Evolutionary conservation across 768 basidiomycete genomes (phyloP), one percentile per base, ranked within the genome.

Genomic region (Kwoniella pini): DNA sequence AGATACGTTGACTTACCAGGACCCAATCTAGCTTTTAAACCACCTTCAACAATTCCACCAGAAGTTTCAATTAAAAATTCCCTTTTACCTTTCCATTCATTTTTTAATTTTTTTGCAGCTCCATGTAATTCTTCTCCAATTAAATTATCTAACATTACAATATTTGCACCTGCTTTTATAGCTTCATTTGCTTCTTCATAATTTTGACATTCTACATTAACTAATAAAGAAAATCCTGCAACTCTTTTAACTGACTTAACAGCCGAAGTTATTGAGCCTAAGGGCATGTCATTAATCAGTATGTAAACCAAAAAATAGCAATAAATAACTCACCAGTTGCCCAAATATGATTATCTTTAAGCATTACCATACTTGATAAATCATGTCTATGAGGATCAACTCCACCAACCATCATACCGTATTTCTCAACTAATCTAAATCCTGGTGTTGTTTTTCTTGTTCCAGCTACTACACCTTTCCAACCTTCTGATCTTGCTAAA

Each of bases 291-390:
- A 44, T 30, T 19, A 39, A 28, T n/a, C n/a, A n/a, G n/a, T n/a
- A n/a, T n/a, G n/a, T n/a, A n/a, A 36, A 36, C 33, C 44, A 15
- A 15, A 46, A 42, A 2, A 40, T 39, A 17, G 22, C 4, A 9
- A 28, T 22, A 19, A 19, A 28, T 15, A 11, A 54, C 82, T 62
- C 72, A 87, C 93, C 93, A 42, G 87, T 89, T 2, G 93, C 95
- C 94, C 93, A 97, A 74, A 98, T 90, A 76, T 99, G 96, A 76
- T 99, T 99, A 71, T 99, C 96, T 80, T 98, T 98, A 71, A 99
- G 85, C 96, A 99, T 99, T 74, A 99, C 94, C 96, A 99, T 98
- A 76, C 89, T 90, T 27, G 90, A 93, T n/a, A 98, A 83, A 78
- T 98, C 94, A 68, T 96, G 88, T 22, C 96, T 85, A 81, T 99